These are phyloP conservation scores for Penicillium longicatenatum DNA, from an alignment of 495 filamentous ascomycete genomes.

Conservation along the genomic window DNA sequence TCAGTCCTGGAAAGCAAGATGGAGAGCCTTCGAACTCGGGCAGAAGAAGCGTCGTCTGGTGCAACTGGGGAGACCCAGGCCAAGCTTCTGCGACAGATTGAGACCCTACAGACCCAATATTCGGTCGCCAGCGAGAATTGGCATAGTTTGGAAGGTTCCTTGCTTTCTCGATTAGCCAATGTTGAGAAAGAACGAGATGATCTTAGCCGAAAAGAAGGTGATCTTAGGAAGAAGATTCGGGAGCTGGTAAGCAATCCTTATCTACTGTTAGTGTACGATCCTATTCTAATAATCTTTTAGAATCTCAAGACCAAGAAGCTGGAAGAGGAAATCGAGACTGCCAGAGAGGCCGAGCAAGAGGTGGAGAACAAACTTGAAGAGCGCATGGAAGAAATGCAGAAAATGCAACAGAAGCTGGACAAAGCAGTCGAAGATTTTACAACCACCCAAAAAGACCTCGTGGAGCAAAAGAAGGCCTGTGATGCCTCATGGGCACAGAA, in stretches of 20 bases:
- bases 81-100: constrained; percentile 89
- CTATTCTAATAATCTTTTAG: constrained; percentile 42
- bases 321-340: constrained; percentile 81
- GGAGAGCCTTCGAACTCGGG: constrained; percentile 79
- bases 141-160: constrained; percentile 88
- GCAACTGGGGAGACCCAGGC: constrained; percentile 80
- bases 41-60: constrained; percentile 88
- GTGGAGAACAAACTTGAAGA: constrained; percentile 59
- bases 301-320: constrained; percentile 71
- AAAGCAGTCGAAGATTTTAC: constrained; percentile 64
- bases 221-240: constrained; percentile 81
- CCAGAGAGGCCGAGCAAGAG: constrained; percentile 63
- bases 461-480: constrained; percentile 67
- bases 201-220: constrained; percentile 75
- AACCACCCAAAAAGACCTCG: constrained; percentile 61
- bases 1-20: constrained; percentile 82
- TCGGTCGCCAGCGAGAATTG: constrained; percentile 94
- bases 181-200: constrained; percentile 93
- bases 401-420: constrained; percentile 62
- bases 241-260: constrained; percentile 63
- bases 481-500: constrained; percentile 63
- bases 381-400: constrained; percentile 63
- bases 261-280: not conserved
- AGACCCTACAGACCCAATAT: constrained; percentile 95
- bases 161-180: constrained; percentile 69